Evolutionary conservation across 306 rosid genomes (phyloP).

Genomic region (Mimosa pudica): DNA sequence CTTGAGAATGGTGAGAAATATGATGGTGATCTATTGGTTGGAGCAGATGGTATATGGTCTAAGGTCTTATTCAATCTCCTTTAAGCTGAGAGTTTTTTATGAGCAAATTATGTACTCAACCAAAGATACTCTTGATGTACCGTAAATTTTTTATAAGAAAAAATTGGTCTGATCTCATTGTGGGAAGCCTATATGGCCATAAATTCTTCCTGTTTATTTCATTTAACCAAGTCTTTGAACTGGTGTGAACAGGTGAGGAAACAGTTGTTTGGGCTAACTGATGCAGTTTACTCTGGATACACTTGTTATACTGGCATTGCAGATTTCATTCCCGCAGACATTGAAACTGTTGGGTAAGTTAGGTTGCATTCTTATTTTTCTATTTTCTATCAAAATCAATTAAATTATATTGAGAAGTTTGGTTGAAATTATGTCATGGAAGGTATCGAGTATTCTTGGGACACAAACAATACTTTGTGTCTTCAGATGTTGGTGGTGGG

Average conservation of each 20-base stretch:
- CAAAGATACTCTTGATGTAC: not conserved
- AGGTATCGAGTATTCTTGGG: constrained; percentile 99
- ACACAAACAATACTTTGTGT: constrained; percentile 96
- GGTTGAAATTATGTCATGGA: constrained; percentile 41
- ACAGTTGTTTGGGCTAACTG: constrained; percentile 68
- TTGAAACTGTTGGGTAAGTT: constrained; percentile 87
- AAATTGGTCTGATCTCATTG: constrained; percentile 15
- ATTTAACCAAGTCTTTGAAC: constrained; percentile 9
- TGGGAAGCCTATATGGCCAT: constrained; percentile 9
- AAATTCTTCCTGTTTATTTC: not conserved
- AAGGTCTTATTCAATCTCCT: constrained; percentile 55
- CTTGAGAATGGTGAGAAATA: constrained; percentile 77
- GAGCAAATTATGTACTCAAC: constrained; percentile 3
- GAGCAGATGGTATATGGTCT: constrained; percentile 99
- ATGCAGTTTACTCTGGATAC: constrained; percentile 81
- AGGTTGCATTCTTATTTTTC: not conserved
- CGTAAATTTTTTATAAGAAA: not conserved
- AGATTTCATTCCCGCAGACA: constrained; percentile 92
- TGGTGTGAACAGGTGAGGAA: constrained; percentile 69
- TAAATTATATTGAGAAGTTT: constrained; percentile 36
- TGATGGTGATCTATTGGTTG: constrained; percentile 93
- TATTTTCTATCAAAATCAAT: not conserved
- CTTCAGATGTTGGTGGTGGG: constrained; percentile 96
- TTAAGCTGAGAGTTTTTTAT: constrained; percentile 13
- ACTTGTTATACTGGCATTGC: constrained; percentile 98